These are phyloP conservation scores for Lecanicillium sp. DNA, from an alignment of 2,329 filamentous ascomycete genomes.

Conservation along the genomic window DNA sequence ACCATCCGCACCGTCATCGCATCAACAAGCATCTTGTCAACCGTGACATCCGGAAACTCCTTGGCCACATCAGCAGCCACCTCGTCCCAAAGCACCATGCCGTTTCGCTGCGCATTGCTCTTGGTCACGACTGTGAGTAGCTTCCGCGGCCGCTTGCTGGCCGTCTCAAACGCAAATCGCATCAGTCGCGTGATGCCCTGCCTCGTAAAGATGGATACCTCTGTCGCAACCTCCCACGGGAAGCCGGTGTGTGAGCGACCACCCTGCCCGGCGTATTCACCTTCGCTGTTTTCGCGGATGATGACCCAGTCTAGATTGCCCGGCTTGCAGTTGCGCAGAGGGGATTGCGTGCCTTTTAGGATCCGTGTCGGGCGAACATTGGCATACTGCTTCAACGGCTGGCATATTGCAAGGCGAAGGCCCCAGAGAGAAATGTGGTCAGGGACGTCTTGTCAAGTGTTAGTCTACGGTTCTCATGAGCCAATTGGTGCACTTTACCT, in stretches of 20 bases:
- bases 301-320: constrained; percentile 59
- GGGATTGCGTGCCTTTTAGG: constrained; percentile 51
- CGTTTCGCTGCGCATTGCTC: constrained; percentile 57
- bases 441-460: constrained; percentile 40
- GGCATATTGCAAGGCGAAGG: constrained; percentile 55
- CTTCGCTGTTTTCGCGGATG: constrained; percentile 58
- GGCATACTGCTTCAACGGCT: constrained; percentile 56
- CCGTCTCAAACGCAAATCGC: constrained; percentile 55
- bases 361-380: constrained; percentile 56
- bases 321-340: constrained; percentile 39
- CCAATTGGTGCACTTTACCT: constrained; percentile 14
- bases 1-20: constrained; percentile 60
- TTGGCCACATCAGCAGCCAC: constrained; percentile 44
- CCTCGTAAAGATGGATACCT: constrained; percentile 54
- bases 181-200: constrained; percentile 51
- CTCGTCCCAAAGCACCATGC: constrained; percentile 63
- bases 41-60: constrained; percentile 51
- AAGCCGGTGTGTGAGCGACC: constrained; percentile 50
- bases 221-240: constrained; percentile 53
- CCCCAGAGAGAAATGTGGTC: constrained; percentile 61
- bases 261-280: constrained; percentile 58
- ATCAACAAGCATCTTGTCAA: constrained; percentile 60
- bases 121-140: constrained; percentile 56
- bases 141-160: constrained; percentile 46
- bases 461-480: neutral